phyloP scores from a whole-genome alignment of 176 grass and related monocot genomes.

The Oryza officinalis region DNA sequence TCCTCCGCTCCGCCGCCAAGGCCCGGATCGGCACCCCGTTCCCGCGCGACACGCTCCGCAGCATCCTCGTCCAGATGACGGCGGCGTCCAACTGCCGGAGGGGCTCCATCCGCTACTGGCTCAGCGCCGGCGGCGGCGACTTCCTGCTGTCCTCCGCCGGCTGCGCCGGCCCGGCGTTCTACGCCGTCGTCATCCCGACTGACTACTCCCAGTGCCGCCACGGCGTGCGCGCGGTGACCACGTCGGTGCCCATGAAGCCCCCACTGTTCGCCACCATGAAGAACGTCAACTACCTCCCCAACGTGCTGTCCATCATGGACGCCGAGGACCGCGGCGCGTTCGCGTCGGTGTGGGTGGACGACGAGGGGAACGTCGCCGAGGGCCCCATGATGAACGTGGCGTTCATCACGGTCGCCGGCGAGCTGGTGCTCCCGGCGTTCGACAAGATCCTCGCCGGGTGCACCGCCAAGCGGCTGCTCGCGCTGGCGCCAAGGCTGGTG shows the following conservation, averaged over 20 bases:
- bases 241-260: conserved; percentile 87
- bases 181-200: conserved; percentile 64
- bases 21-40: conserved; percentile 61
- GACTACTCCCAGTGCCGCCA: conserved; percentile 70
- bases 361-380: conserved; percentile 62
- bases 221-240: conserved; percentile 69
- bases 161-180: conserved; percentile 59
- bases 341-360: conserved; percentile 77
- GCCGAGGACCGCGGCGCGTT: conserved; percentile 76
- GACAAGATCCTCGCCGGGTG: conserved; percentile 76
- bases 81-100: conserved; percentile 64
- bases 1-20: conserved; percentile 66
- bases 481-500: conserved; percentile 65
- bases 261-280: conserved; percentile 73
- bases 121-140: conserved; percentile 73
- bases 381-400: conserved; percentile 88
- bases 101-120: conserved; percentile 85
- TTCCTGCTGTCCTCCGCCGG: conserved; percentile 69
- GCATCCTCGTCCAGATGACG: conserved; percentile 80
- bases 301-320: conserved; percentile 85
- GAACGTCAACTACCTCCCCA: conserved; percentile 96
- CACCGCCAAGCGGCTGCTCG: conserved; percentile 70
- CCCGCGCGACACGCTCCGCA: conserved; percentile 46
- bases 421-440: conserved; percentile 68
- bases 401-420: conserved; percentile 50